Evolutionary conservation across 2,329 filamentous ascomycete genomes (phyloP).

Genomic region (Colletotrichum lindemuthianum): DNA sequence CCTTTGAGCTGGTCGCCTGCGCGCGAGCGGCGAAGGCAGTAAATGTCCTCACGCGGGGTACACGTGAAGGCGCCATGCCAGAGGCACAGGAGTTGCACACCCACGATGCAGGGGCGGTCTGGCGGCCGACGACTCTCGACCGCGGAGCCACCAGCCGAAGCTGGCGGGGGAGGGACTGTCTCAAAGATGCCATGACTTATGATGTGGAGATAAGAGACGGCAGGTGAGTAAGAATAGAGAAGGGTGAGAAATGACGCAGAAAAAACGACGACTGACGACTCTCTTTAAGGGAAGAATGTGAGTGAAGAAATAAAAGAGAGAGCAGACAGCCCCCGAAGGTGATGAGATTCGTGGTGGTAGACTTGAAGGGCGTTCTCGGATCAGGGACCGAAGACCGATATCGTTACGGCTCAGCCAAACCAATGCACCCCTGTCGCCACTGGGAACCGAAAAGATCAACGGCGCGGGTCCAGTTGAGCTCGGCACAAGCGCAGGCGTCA

Average conservation of each 20-base stretch:
- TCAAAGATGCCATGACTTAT: slow-evolving; percentile 35
- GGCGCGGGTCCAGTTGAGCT: not conserved
- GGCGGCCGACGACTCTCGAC: slow-evolving; percentile 30
- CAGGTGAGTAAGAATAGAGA: not conserved
- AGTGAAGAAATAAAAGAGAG: slow-evolving; percentile 2
- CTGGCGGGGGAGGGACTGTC: slow-evolving; percentile 36
- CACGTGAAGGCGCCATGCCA: slow-evolving; percentile 8
- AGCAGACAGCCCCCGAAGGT: not conserved
- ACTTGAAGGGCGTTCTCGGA: slow-evolving; percentile 28
- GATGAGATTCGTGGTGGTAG: slow-evolving; percentile 13
- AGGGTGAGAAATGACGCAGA: not conserved
- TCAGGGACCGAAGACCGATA: slow-evolving; percentile 31
- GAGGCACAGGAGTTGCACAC: slow-evolving; percentile 31
- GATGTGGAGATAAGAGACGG: slow-evolving; percentile 9
- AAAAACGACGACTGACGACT: slow-evolving; percentile 4
- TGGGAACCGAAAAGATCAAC: slow-evolving; percentile 18
- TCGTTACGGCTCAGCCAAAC: slow-evolving; percentile 23
- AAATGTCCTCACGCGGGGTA: slow-evolving; percentile 28
- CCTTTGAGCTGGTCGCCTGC: slow-evolving; percentile 26
- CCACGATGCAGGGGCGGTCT: slow-evolving; percentile 28
- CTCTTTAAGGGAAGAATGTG: not conserved
- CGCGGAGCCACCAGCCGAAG: slow-evolving; percentile 34
- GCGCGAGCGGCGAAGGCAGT: slow-evolving; percentile 21
- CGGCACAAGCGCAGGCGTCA: no score
- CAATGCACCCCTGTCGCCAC: slow-evolving; percentile 32